Evolutionary conservation across 1,284 basidiomycete genomes (phyloP).

Genomic region (Pyrrhoderma noxium): DNA sequence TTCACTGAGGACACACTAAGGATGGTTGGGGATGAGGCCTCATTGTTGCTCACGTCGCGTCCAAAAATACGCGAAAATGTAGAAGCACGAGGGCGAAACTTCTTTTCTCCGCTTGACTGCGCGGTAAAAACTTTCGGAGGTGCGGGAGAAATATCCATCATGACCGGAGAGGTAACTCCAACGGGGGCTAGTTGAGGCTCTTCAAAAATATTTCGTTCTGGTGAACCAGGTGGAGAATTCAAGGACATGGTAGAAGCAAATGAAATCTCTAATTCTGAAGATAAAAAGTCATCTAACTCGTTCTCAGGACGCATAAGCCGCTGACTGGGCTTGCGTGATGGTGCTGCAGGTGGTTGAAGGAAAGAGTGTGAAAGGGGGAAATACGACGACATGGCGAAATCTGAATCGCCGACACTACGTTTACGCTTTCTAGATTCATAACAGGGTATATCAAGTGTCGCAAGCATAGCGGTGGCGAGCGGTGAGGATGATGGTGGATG

Average conservation of each 20-base stretch:
- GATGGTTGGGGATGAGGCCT: conserved; percentile 28
- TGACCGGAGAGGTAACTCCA: conserved; percentile 22
- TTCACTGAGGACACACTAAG: conserved; percentile 31
- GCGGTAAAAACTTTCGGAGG: conserved; percentile 25
- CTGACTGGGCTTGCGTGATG: conserved; percentile 41
- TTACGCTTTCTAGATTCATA: conserved; percentile 20
- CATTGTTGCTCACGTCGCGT: conserved; percentile 54
- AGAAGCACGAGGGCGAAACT: conserved; percentile 46
- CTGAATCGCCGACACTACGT: conserved; percentile 22
- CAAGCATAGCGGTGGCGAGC: conserved; percentile 3
- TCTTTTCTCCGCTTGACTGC: conserved; percentile 11
- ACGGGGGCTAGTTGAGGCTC: conserved; percentile 3
- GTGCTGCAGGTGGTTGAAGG: conserved; percentile 44
- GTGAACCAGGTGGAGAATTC: conserved; percentile 53
- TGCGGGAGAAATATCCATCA: conserved; percentile 76
- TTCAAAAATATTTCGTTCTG: conserved; percentile 28
- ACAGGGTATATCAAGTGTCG: conserved; percentile 17
- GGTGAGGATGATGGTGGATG: background rate
- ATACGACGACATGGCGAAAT: conserved; percentile 44
- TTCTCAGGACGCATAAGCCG: conserved; percentile 32
- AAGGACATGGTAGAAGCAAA: conserved; percentile 76
- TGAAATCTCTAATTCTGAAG: conserved; percentile 67
- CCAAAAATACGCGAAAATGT: conserved; percentile 63
- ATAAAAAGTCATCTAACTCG: conserved; percentile 58
- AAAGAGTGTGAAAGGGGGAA: conserved; percentile 34